Evolutionary conservation across 495 filamentous ascomycete species (phyloP), one percentile per base, ranked within the genome.

Genomic region (Aspergillus nidulans): DNA sequence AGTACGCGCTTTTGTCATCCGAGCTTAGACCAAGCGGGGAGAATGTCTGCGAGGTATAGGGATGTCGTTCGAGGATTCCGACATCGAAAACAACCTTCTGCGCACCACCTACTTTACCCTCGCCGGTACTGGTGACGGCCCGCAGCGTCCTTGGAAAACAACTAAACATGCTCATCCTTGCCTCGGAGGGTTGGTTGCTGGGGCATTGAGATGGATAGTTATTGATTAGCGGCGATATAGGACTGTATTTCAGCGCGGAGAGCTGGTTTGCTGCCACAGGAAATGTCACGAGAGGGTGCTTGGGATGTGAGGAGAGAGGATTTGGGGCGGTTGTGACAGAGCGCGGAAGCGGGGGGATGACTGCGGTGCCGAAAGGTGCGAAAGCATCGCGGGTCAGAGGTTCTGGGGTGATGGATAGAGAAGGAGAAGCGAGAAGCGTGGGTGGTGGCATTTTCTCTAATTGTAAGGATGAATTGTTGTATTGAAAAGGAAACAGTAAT

Each of bases 21-120:
- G 70, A 62, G 7, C 75, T 71, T 10, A 88, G 66, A 51, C 84
- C 84, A 16, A 96, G 73, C 0, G 94, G 94, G 36, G 89, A 81
- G 69, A 98, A 97, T 0, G 91, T 95, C 68, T 98, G 94, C 21
- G 88, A 86, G 16, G 94, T 96, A 72, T 82, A 97, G 0, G 94
- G 95, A 66, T 98, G 94, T 20, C 95, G 85, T 68, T 98, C 94
- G 38, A 98, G 83, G 53, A 96, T 83, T 6, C 72, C 67, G 41
- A 96, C 80, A 32, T 83, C 74, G 66, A 95, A 89, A 5, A 84
- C 61, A 43, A 25, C 13, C 26, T 26, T 70, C 38, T 44, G n/a
- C n/a, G n/a, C n/a, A n/a, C 56, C 53, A 21, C 66, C 62, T 30
- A 51, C 36, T 32, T 46, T 44, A 1, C 19, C 6, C 20, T 41